Percentiles rank a stretch among this genome's conserved stretches.
Evolutionary conservation across 352 stramenopile species (phyloP).

Genomic region (Aphanomyces invadans): DNA sequence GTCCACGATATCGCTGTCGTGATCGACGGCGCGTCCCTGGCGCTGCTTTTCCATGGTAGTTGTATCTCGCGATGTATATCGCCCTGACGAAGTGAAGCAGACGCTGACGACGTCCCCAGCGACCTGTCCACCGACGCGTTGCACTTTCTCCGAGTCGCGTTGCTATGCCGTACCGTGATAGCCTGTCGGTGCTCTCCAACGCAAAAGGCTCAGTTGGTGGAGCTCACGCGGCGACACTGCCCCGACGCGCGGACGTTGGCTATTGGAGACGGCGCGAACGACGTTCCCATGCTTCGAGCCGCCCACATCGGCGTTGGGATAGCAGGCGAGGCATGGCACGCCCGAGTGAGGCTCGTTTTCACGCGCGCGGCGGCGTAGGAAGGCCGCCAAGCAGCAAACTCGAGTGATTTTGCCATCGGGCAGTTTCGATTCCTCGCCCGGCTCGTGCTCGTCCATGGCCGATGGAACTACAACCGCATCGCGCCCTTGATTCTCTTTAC

Average conservation of each 20-base stretch:
- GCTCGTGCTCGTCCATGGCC: constrained; percentile 70
- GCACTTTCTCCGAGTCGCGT: constrained; percentile 71
- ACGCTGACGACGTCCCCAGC: not conserved
- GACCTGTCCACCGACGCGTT: constrained; percentile 28
- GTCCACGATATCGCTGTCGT: constrained; percentile 63
- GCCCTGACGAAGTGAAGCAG: not conserved
- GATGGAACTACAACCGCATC: constrained; percentile 83
- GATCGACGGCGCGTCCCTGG: constrained; percentile 82
- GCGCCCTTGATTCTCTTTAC: constrained; percentile 86
- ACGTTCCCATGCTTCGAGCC: constrained; percentile 87
- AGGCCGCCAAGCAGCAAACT: constrained; percentile 93
- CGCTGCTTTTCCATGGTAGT: constrained; percentile 8
- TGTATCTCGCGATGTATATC: not conserved
- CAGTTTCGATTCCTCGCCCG: constrained; percentile 76
- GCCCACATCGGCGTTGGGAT: constrained; percentile 89
- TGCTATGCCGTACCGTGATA: constrained; percentile 94
- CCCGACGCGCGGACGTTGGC: constrained; percentile 76
- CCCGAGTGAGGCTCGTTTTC: too few species aligned
- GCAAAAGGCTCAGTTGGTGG: constrained; percentile 97
- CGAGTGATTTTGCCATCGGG: constrained; percentile 71
- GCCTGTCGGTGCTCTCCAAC: constrained; percentile 95
- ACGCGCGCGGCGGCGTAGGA: constrained; percentile 68
- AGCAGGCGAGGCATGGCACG: constrained; percentile 73
- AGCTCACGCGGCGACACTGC: constrained; percentile 89
- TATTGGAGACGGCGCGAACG: constrained; percentile 88